phyloP scores from a whole-genome alignment of 164 flowering plant genomes.

The Umbellularia californica region DNA sequence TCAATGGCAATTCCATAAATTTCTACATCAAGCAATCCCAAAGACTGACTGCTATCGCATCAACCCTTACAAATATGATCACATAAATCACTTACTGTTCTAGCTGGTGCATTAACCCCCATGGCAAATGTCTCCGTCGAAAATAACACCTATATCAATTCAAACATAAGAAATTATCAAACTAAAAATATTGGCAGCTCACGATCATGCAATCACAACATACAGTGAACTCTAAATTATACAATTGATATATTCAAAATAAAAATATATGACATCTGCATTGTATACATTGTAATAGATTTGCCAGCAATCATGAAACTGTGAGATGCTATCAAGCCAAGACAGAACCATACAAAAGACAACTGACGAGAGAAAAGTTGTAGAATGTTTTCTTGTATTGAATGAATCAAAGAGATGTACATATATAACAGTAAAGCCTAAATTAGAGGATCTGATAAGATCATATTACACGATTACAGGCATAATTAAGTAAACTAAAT shows the following conservation, averaged over 20 bases:
- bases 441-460: no score
- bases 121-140: constrained; percentile 99
- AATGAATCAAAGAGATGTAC: no score
- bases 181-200: background rate
- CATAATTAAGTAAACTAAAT: no score
- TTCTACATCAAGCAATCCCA: background rate
- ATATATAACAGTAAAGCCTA: no score
- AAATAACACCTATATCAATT: constrained; percentile 61
- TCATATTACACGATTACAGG: no score
- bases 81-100: constrained; percentile 63
- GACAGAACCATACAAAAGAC: no score
- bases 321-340: no score
- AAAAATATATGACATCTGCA: background rate
- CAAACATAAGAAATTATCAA: constrained; percentile 10
- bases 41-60: background rate
- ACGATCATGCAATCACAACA: background rate
- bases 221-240: background rate
- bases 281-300: background rate
- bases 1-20: no score
- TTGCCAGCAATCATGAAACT: background rate
- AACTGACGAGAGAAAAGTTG: no score
- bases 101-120: constrained; percentile 99
- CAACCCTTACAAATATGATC: background rate
- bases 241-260: background rate
- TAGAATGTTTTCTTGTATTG: no score